Conservation (phyloP, 2,329 filamentous ascomycete species). For the Pseudogymnoascus destructans region DNA sequence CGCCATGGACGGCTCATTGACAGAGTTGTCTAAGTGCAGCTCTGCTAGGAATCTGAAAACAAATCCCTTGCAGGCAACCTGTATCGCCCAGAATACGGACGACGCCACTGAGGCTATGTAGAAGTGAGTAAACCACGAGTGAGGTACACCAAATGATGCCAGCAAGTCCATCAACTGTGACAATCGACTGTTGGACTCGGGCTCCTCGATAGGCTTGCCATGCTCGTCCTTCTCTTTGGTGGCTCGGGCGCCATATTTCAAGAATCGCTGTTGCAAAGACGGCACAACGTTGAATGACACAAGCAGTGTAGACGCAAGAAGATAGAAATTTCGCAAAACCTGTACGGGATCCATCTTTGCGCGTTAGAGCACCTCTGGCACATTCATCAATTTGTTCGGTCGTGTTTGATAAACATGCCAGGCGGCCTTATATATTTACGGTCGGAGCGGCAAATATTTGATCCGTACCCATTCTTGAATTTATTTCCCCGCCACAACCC, state of each 20-base stretch:
- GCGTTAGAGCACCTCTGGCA: not conserved
- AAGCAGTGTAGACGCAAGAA: slow-evolving; percentile 18
- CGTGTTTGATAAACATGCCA: not conserved
- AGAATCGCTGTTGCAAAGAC: slow-evolving; percentile 21
- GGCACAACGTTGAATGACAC: slow-evolving; percentile 22
- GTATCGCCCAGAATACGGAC: slow-evolving; percentile 61
- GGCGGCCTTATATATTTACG: not conserved
- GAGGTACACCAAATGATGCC: slow-evolving; percentile 46
- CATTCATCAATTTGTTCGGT: not conserved
- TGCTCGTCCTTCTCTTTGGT: slow-evolving; percentile 8
- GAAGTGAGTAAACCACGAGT: slow-evolving; percentile 82
- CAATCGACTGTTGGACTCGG: slow-evolving; percentile 9
- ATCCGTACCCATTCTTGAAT: not conserved
- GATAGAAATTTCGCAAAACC: slow-evolving; percentile 22
- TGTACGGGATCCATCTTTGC: slow-evolving; percentile 19
- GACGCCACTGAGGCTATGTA: slow-evolving; percentile 59
- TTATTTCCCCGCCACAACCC: slow-evolving; percentile 9
- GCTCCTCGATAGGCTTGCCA: slow-evolving; percentile 4
- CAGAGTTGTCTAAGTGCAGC: slow-evolving; percentile 16
- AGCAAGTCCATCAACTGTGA: slow-evolving; percentile 14
- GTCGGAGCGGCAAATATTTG: not conserved
- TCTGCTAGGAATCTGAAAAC: slow-evolving; percentile 38
- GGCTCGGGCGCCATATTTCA: slow-evolving; percentile 24
- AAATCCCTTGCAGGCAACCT: slow-evolving; percentile 43
- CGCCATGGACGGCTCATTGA: slow-evolving; percentile 34